Evolutionary conservation across 768 basidiomycete species (phyloP).

Genomic region (Kwoniella sp.): DNA sequence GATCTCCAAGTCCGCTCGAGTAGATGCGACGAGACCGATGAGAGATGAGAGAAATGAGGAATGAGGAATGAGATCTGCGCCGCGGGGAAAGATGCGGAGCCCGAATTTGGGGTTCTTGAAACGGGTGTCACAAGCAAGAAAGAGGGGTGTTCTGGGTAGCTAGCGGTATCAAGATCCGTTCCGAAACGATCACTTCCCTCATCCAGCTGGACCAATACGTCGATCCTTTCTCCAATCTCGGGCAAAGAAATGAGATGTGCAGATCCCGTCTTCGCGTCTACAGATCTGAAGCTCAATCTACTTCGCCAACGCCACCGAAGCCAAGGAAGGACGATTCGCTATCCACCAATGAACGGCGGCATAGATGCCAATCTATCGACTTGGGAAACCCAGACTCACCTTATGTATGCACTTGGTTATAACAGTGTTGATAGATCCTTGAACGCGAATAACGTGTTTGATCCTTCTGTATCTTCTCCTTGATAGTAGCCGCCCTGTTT

Average conservation of each 20-base stretch:
- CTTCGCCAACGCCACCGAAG: background rate
- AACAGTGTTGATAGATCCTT: background rate
- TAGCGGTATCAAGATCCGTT: background rate
- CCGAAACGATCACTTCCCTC: background rate
- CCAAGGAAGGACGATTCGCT: background rate
- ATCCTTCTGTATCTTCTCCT: background rate
- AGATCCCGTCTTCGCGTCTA: background rate
- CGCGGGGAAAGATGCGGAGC: conserved; percentile 8
- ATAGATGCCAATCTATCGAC: no score
- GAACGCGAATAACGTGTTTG: background rate
- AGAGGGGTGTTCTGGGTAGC: background rate
- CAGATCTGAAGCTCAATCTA: background rate
- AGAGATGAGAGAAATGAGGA: background rate
- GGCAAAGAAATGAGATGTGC: background rate
- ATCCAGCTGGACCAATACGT: background rate
- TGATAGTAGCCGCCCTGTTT: background rate
- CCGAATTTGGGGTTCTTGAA: conserved; percentile 6
- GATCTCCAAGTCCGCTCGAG: background rate
- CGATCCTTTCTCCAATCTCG: background rate
- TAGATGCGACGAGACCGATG: background rate
- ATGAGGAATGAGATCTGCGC: background rate
- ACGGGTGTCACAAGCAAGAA: background rate
- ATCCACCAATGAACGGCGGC: background rate
- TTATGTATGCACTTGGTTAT: background rate
- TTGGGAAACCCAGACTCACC: background rate